phyloP scores from a whole-genome alignment of 176 grass and related monocot genomes.

The Echinochloa phyllopogon region DNA sequence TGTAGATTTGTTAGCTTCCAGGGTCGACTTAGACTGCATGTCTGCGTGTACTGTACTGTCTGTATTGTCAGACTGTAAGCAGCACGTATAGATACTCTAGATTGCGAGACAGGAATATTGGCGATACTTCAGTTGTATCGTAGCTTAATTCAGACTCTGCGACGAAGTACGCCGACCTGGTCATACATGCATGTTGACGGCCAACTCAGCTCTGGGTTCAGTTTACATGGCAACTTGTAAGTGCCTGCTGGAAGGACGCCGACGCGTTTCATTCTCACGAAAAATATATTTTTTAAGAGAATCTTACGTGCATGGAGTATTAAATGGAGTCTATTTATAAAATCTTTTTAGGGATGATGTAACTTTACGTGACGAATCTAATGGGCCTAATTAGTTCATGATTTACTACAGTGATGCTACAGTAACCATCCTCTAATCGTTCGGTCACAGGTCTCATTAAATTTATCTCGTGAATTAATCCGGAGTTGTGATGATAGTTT shows the following conservation, averaged over 20 bases:
- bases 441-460: no score
- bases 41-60: neutral
- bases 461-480: no score
- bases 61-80: neutral
- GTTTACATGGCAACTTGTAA: neutral
- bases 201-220: neutral
- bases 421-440: no score
- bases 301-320: no score
- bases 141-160: neutral
- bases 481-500: no score
- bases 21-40: conserved; percentile 1
- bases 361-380: no score
- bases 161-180: neutral
- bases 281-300: no score
- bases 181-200: conserved; percentile 17
- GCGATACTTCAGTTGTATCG: neutral
- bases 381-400: no score
- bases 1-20: neutral
- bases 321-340: no score
- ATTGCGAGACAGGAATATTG: neutral
- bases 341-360: no score
- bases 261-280: no score
- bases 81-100: neutral
- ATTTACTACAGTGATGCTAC: no score
- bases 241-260: neutral